A percentile compares a stretch with the other conserved stretches of the same genome.
phyloP scores from a whole-genome alignment of 2,329 filamentous ascomycete genomes.

The Stromatinia cepivora region DNA sequence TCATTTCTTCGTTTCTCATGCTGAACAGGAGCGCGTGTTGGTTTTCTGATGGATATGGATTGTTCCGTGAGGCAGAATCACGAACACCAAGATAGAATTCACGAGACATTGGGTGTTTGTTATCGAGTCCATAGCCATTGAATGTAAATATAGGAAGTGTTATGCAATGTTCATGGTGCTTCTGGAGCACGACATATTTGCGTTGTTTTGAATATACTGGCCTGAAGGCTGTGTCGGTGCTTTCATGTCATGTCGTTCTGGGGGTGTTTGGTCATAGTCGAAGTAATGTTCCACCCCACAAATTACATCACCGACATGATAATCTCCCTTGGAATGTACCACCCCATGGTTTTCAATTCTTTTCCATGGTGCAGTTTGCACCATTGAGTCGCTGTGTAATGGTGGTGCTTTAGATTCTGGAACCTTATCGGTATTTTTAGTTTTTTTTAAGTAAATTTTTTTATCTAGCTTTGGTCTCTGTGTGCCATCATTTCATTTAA shows the following conservation, averaged over 20 bases:
- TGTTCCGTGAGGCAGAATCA: not conserved
- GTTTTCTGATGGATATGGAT: not conserved
- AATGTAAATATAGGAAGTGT: constrained; percentile 8
- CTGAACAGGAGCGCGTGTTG: not conserved
- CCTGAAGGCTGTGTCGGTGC: constrained; percentile 3
- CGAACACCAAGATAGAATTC: not conserved
- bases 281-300: not conserved
- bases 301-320: not conserved
- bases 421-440: not conserved
- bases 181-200: not conserved
- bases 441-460: constrained; percentile 6
- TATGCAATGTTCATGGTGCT: not conserved
- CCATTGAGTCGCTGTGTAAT: not conserved
- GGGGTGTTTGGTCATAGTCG: not conserved
- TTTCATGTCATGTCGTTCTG: not conserved
- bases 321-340: not conserved
- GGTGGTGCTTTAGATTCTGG: not conserved
- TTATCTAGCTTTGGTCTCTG: not conserved
- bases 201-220: not conserved
- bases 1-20: not conserved
- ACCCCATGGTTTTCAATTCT: not conserved
- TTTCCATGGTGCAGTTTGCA: constrained; percentile 5
- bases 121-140: not conserved
- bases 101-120: not conserved
- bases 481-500: not conserved